phyloP scores from a whole-genome alignment of 2,329 filamentous ascomycete genomes.

The Epichloe bromicola region DNA sequence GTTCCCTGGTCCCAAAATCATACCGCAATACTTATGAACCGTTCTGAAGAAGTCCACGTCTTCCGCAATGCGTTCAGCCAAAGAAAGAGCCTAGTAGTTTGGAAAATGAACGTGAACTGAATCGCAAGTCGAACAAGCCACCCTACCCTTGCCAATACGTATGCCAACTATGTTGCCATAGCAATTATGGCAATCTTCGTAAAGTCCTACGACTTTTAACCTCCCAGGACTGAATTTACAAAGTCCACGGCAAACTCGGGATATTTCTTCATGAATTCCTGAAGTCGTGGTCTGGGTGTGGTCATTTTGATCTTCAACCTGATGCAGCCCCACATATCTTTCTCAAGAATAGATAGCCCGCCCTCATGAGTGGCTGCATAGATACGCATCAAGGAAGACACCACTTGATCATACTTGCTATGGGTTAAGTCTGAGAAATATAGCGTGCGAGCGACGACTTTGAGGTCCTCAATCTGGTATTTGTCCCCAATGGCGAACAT shows the following conservation, averaged over 20 bases:
- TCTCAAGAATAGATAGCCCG: background rate
- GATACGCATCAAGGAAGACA: background rate
- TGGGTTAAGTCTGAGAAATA: background rate
- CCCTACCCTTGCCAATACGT: too few species aligned
- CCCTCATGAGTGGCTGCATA: background rate
- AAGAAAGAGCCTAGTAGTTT: too few species aligned
- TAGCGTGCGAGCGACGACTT: fast-evolving
- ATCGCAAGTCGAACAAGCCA: fast-evolving
- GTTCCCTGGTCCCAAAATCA: too few species aligned
- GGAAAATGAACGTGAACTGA: too few species aligned
- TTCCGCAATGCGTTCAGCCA: too few species aligned
- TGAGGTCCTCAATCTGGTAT: background rate
- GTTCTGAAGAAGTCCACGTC: too few species aligned
- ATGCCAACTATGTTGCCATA: too few species aligned
- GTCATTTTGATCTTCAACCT: fast-evolving
- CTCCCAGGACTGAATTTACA: background rate
- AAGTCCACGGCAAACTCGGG: background rate
- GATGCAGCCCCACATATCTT: background rate
- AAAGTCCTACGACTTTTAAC: background rate
- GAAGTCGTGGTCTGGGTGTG: background rate
- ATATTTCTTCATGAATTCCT: background rate
- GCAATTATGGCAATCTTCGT: background rate
- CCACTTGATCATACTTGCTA: fast-evolving
- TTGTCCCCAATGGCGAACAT: background rate
- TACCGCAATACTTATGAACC: too few species aligned